These are phyloP conservation scores for Fraxinus latifolia DNA, from an alignment of 305 asterid genomes.

Conservation along the genomic window DNA sequence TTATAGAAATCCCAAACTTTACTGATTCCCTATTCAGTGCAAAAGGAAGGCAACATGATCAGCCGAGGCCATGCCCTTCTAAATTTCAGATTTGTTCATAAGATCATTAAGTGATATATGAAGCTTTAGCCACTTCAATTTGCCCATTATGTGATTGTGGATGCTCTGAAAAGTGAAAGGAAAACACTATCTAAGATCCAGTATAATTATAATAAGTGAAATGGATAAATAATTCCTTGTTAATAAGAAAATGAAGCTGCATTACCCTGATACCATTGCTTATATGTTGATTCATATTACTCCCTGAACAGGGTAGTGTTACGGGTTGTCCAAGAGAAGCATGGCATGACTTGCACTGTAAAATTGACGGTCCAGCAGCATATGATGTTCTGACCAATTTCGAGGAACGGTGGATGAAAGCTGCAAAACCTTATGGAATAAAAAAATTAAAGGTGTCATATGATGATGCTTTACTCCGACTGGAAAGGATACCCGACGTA, in stretches of 20 bases:
- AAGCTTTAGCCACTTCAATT: background rate
- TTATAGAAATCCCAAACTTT: background rate
- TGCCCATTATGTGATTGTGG: background rate
- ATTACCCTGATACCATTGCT: background rate
- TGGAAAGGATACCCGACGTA: constrained; percentile 89
- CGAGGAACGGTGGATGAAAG: constrained; percentile 93
- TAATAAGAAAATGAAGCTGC: background rate
- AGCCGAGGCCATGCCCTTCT: background rate
- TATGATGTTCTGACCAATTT: constrained; percentile 86
- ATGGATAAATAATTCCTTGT: background rate
- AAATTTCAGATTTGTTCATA: background rate
- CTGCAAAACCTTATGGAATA: constrained; percentile 79
- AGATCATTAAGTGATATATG: background rate
- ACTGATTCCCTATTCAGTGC: background rate
- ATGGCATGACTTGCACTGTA: constrained; percentile 95
- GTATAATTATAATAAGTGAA: no score
- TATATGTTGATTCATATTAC: background rate
- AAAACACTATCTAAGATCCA: background rate
- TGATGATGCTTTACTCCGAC: constrained; percentile 82
- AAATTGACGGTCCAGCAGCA: constrained; percentile 97
- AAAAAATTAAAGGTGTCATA: constrained; percentile 70
- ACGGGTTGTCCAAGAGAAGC: constrained; percentile 95
- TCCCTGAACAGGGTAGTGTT: constrained; percentile 53
- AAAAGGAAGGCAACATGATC: background rate
- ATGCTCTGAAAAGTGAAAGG: background rate